These are phyloP conservation scores for Salix purpurea DNA, from an alignment of 345 rosid genomes.

Conservation along the genomic window DNA sequence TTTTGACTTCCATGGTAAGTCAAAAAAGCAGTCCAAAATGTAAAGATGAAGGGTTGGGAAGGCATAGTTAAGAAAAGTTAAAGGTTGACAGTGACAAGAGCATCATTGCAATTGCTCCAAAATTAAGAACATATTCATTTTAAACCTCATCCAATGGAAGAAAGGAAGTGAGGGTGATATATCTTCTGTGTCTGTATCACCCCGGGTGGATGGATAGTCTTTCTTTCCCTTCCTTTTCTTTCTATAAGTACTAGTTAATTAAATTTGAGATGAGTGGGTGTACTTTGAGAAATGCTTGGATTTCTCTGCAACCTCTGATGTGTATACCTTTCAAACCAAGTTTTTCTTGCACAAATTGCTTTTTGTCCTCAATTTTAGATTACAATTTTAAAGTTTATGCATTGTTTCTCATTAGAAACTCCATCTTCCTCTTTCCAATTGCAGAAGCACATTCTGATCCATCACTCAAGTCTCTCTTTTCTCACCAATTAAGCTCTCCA, in stretches of 20 bases:
- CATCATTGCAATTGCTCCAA: constrained; percentile 18
- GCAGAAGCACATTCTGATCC: constrained; percentile 46
- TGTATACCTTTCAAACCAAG: constrained; percentile 19
- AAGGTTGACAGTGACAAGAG: not conserved
- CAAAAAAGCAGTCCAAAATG: not conserved
- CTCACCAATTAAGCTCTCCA: constrained; percentile 27
- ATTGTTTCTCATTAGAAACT: constrained; percentile 5
- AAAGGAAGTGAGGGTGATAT: constrained; percentile 19
- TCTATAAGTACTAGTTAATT: constrained; percentile 6
- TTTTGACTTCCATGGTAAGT: not conserved
- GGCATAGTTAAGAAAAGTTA: not conserved
- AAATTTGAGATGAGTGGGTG: not conserved
- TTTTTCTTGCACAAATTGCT: not conserved
- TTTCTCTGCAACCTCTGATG: constrained; percentile 14
- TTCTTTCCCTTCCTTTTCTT: not conserved
- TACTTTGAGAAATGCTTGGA: constrained; percentile 21
- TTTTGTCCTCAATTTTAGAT: not conserved
- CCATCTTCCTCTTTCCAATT: constrained; percentile 14
- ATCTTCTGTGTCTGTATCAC: not conserved
- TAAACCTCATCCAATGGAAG: constrained; percentile 18
- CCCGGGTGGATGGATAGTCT: not conserved
- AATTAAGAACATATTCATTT: constrained; percentile 40
- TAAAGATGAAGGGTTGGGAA: constrained; percentile 1
- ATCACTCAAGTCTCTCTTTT: constrained; percentile 43
- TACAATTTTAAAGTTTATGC: not conserved